Base-by-base conservation (phyloP, 345 rosid species). In the Rhodomyrtus tomentosa region DNA sequence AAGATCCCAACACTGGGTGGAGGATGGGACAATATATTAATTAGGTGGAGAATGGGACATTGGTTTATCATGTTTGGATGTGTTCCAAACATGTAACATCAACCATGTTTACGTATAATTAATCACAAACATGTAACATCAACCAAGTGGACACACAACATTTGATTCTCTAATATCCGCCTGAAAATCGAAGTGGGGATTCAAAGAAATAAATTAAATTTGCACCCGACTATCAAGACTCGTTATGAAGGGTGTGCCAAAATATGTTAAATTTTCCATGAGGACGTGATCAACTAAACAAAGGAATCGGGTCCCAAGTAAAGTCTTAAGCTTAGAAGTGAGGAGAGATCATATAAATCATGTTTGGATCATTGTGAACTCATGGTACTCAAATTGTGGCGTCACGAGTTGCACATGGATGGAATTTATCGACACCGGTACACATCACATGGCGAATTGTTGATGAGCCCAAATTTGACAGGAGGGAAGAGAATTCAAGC, bases 361-460 rank as follows among this genome's bases (percentile, higher is more conserved):
- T 0, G 18, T 29, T 13, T 59, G 4, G 10, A 58, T 29, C 27
- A 1, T 2, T 56, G 5, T 7, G 13, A 55, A 55, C 2, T 7
- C 0, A 56, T 6, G 16, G 6, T 0, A 3, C 36, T 53, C 24
- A 18, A 52, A 52, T 18, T 52, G 8, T n/a, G 3, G 8, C 3
- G 54, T 18, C 54, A 52, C 15, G 15, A 1, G 1, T 2, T 12
- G 32, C 32, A n/a, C 7, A 1, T 56, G 1, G 68, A 56, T 0
- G 9, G 32, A 1, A 2, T 8, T 6, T 7, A 2, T 3, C 16
- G 2, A n/a, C n/a, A 32, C 9, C 32, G 6, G 2, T n/a, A 5
- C 32, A 7, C 32, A 56, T 56, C 32, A n/a, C 5, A 12, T 56
- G 4, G 2, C 16, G 13, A n/a, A n/a, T n/a, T n/a, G n/a, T n/a